phyloP scores from a whole-genome alignment of 768 basidiomycete genomes.

The Psilocybe cyanescens region DNA sequence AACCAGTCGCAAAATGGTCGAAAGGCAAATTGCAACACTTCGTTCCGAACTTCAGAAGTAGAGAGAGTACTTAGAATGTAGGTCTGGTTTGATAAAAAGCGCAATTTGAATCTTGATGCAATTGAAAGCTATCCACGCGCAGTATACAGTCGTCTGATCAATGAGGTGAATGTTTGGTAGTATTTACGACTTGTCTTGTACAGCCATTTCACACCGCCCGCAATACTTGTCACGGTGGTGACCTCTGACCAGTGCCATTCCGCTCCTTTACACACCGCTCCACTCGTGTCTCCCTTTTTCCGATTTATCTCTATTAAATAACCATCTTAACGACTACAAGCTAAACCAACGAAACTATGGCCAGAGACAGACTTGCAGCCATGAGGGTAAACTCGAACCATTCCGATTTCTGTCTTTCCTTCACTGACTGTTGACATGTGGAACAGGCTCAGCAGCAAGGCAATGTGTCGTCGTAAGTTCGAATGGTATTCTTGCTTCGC shows the following conservation, averaged over 20 bases:
- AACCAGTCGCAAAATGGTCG: conserved; percentile 81
- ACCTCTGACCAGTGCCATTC: conserved; percentile 20
- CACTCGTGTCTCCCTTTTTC: conserved; percentile 15
- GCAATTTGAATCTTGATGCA: background rate
- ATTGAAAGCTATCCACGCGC: background rate
- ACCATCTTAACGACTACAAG: conserved; percentile 23
- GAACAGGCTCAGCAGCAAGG: conserved; percentile 74
- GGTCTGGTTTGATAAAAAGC: background rate
- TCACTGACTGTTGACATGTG: conserved; percentile 9
- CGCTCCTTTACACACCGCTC: conserved; percentile 21
- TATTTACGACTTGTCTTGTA: conserved; percentile 23
- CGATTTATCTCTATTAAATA: conserved; percentile 23
- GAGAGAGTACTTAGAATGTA: conserved; percentile 5
- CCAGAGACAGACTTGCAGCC: conserved; percentile 90
- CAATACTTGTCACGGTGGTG: conserved; percentile 19
- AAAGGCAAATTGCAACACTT: conserved; percentile 82
- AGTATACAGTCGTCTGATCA: background rate
- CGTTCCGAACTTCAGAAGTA: conserved; percentile 54
- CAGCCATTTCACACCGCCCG: conserved; percentile 24
- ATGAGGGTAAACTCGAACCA: conserved; percentile 59
- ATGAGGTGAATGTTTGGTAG: conserved; percentile 17
- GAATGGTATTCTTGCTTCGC: background rate
- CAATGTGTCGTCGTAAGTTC: conserved; percentile 50
- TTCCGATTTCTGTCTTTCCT: conserved; percentile 5
- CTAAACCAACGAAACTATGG: conserved; percentile 48